These are phyloP conservation scores for Santalum album DNA, from an alignment of 164 flowering plant species.

Conservation along the genomic window DNA sequence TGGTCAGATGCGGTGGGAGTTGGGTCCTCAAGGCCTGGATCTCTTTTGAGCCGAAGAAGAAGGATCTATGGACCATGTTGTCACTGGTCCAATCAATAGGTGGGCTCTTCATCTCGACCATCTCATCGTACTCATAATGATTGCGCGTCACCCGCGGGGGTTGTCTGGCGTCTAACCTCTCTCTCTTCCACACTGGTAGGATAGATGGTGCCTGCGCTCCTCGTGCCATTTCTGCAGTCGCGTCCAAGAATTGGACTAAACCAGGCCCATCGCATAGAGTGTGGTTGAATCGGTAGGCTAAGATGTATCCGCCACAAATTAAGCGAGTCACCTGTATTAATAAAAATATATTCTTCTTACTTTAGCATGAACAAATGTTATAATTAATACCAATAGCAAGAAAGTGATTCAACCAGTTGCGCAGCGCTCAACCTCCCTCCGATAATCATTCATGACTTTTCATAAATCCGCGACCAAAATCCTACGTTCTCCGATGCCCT, in stretches of 20 bases:
- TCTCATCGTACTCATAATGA: not conserved
- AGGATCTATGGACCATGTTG: not conserved
- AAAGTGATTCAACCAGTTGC: too few species aligned
- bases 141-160: not conserved
- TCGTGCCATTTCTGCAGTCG: not conserved
- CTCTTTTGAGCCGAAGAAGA: not conserved
- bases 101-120: not conserved
- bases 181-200: not conserved
- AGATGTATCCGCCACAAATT: not conserved
- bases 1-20: not conserved
- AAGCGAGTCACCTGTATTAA: not conserved
- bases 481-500: too few species aligned
- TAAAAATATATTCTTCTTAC: too few species aligned
- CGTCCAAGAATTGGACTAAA: not conserved
- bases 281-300: not conserved
- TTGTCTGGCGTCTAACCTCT: not conserved
- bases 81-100: not conserved
- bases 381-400: too few species aligned
- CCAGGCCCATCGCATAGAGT: not conserved
- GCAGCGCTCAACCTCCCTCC: too few species aligned
- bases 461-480: too few species aligned
- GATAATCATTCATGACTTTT: too few species aligned
- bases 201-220: not conserved
- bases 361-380: too few species aligned
- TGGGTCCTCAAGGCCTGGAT: not conserved